A percentile compares a stretch with the other conserved stretches of the same genome.
Conservation (phyloP, 805 yeast genomes). For the Saturnispora dispora region DNA sequence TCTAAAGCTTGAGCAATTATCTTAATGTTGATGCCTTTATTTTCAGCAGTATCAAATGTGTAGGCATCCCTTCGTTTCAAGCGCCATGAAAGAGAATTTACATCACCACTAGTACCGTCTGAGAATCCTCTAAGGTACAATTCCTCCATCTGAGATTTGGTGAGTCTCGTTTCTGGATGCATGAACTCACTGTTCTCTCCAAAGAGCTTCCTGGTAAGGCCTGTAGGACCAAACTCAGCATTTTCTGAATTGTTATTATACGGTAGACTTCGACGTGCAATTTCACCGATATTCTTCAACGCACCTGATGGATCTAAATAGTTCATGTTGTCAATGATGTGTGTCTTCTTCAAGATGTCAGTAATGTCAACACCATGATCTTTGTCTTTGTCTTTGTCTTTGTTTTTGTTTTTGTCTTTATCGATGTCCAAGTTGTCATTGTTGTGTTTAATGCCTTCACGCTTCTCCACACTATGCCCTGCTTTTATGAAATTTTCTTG, state of each 20-base stretch:
- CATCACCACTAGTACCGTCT: not conserved
- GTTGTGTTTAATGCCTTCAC: not conserved
- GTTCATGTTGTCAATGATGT: not conserved
- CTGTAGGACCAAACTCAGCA: slow-evolving; percentile 3
- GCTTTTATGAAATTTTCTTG: not conserved
- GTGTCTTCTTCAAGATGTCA: not conserved
- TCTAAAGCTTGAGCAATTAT: slow-evolving; percentile 11
- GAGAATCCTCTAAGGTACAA: not conserved
- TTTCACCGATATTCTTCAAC: not conserved
- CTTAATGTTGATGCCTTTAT: not conserved
- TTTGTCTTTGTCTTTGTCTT: not conserved
- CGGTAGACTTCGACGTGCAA: not conserved
- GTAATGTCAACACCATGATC: not conserved
- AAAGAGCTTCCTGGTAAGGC: not conserved
- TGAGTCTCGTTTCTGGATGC: not conserved
- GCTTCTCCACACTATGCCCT: not conserved
- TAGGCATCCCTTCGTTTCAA: slow-evolving; percentile 1
- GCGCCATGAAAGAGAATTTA: slow-evolving; percentile 1
- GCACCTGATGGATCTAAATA: not conserved
- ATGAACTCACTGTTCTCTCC: slow-evolving; percentile 4
- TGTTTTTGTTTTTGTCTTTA: not conserved
- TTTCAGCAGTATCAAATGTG: not conserved
- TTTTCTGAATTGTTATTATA: not conserved
- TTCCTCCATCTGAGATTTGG: not conserved
- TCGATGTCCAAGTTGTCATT: not conserved